These are phyloP conservation scores for Wallacemonas rigidus DNA, from an alignment of 208 protist species.

Conservation along the genomic window DNA sequence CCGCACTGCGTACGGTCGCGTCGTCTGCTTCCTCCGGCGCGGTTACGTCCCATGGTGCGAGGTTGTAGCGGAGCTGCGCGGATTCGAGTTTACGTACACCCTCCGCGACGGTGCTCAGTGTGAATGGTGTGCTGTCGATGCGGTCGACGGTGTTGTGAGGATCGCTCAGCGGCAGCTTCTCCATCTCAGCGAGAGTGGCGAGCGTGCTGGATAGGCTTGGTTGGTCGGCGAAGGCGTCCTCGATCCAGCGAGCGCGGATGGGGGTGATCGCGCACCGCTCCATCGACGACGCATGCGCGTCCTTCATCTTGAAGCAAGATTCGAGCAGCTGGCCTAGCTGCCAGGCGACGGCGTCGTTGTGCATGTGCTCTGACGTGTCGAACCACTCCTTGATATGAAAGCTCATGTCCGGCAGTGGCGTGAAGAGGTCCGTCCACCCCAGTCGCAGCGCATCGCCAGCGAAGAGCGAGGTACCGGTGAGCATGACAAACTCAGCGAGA, in stretches of 20 bases:
- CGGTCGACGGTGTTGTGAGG: conserved; percentile 74
- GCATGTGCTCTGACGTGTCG: conserved; percentile 89
- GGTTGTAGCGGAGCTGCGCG: conserved; percentile 72
- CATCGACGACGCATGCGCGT: conserved; percentile 78
- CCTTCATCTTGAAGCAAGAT: conserved; percentile 85
- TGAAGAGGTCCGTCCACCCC: conserved; percentile 91
- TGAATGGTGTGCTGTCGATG: conserved; percentile 66
- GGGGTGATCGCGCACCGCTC: conserved; percentile 87
- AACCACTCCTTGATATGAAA: conserved; percentile 94
- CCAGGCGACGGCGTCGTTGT: conserved; percentile 92
- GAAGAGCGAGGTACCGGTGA: conserved; percentile 90
- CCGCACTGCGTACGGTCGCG: conserved; percentile 67
- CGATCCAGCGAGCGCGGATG: conserved; percentile 81
- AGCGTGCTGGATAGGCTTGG: conserved; percentile 77
- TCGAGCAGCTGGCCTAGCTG: conserved; percentile 90
- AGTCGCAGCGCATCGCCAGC: conserved; percentile 87
- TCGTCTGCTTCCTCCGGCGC: conserved; percentile 62
- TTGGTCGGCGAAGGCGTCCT: conserved; percentile 91
- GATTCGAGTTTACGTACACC: conserved; percentile 57
- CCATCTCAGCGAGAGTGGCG: conserved; percentile 74
- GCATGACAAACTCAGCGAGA: conserved; percentile 88
- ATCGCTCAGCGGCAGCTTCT: conserved; percentile 61
- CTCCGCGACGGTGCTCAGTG: conserved; percentile 59
- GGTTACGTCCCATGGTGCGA: conserved; percentile 82
- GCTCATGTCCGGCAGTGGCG: conserved; percentile 80